A percentile compares a stretch with the other conserved stretches of the same genome.
Conservation (phyloP, 2,329 filamentous ascomycete species). For the Chrysosporium queenslandicum region DNA sequence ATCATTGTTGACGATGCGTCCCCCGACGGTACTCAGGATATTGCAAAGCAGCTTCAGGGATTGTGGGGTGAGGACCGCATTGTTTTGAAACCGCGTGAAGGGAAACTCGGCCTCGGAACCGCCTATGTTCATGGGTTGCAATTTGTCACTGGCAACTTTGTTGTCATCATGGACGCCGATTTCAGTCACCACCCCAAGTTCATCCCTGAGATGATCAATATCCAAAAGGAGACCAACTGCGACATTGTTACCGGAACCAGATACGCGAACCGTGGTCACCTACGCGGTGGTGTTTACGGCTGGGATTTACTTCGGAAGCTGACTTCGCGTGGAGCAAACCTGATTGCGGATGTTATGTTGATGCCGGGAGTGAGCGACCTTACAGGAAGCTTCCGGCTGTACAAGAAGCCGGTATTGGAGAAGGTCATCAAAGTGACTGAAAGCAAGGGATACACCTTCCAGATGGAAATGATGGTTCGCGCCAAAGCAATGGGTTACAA, state of each 20-base stretch:
- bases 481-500: constrained; percentile 93
- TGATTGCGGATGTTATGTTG: constrained; percentile 91
- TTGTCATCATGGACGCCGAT: constrained; percentile 99
- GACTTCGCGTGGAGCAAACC: constrained; percentile 66
- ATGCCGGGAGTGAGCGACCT: constrained; percentile 89
- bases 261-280: constrained; percentile 62
- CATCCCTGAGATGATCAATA: constrained; percentile 83
- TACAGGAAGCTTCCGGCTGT: constrained; percentile 87
- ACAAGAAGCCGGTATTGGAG: constrained; percentile 81
- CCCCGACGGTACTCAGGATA: constrained; percentile 84
- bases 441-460: constrained; percentile 96
- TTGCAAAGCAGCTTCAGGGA: constrained; percentile 82
- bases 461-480: constrained; percentile 99
- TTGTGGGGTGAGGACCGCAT: constrained; percentile 69
- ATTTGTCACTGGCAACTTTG: constrained; percentile 82
- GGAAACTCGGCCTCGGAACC: constrained; percentile 93
- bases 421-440: constrained; percentile 84
- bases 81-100: constrained; percentile 73
- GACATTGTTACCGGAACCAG: constrained; percentile 96
- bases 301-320: constrained; percentile 88
- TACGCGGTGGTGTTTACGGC: constrained; percentile 71
- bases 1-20: constrained; percentile 98
- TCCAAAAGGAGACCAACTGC: constrained; percentile 67
- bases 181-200: constrained; percentile 99
- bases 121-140: constrained; percentile 92